phyloP scores from a whole-genome alignment of 176 grass and related monocot species.

The Pontederia crassipes region DNA sequence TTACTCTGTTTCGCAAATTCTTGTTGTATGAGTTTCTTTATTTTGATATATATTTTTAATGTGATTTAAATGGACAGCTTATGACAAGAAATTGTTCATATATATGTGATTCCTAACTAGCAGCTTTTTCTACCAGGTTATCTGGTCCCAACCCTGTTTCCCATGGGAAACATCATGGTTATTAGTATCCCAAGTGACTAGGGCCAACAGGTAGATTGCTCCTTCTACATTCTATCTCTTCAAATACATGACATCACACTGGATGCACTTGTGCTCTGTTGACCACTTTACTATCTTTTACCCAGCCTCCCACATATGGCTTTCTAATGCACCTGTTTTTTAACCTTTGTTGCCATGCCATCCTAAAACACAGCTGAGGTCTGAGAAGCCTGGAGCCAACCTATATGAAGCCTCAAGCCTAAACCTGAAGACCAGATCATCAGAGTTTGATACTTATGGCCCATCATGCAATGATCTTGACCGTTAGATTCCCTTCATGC shows the following conservation, averaged over 20 bases:
- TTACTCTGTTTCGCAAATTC: no score
- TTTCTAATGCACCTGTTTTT: constrained; percentile 8
- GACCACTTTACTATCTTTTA: constrained; percentile 9
- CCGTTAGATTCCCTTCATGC: not conserved
- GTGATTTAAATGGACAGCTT: no score
- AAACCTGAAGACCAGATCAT: constrained; percentile 21
- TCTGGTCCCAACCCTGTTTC: constrained; percentile 20
- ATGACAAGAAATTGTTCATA: not conserved
- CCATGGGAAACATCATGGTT: constrained; percentile 23
- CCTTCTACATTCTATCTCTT: not conserved
- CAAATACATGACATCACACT: constrained; percentile 5
- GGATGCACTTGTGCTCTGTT: not conserved
- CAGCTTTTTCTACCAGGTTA: constrained; percentile 19
- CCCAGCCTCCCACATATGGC: constrained; percentile 8
- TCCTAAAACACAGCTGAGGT: constrained; percentile 21
- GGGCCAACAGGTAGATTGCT: constrained; percentile 17
- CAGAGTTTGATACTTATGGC: constrained; percentile 4
- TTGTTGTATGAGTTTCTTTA: no score
- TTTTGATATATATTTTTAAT: no score
- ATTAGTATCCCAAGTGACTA: constrained; percentile 14
- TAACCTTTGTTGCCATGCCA: constrained; percentile 20
- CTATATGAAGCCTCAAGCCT: constrained; percentile 23
- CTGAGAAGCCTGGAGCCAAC: constrained; percentile 21
- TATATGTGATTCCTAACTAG: constrained; percentile 1
- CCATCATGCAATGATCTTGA: constrained; percentile 4